phyloP scores from a whole-genome alignment of 2,329 filamentous ascomycete species.

The Pseudogymnoascus sp. region DNA sequence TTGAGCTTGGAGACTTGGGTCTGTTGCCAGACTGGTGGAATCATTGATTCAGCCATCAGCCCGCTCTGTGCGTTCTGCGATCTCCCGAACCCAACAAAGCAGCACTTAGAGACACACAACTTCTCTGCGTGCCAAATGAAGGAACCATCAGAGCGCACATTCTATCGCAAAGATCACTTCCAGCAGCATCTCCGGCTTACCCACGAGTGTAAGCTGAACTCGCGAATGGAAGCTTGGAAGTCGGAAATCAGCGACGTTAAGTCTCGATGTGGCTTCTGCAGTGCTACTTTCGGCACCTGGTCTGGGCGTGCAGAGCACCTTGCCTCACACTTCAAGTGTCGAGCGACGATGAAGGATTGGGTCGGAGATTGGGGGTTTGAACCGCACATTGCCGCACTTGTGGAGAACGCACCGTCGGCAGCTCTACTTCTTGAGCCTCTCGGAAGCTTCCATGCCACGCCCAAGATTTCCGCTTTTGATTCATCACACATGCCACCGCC shows the following conservation, averaged over 20 bases:
- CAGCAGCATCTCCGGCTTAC: conserved; percentile 54
- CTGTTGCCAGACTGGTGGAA: conserved; percentile 50
- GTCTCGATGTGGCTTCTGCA: conserved; percentile 38
- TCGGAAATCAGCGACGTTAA: conserved; percentile 46
- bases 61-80: conserved; percentile 53
- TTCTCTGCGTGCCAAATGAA: conserved; percentile 53
- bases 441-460: neutral
- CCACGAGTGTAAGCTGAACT: conserved; percentile 48
- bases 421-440: neutral
- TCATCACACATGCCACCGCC: conserved; percentile 1
- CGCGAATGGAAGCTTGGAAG: conserved; percentile 52
- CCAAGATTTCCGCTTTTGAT: neutral
- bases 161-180: conserved; percentile 56
- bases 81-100: conserved; percentile 42
- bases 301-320: conserved; percentile 36
- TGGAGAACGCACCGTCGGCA: conserved; percentile 15
- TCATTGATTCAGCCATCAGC: conserved; percentile 41
- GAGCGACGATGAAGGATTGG: conserved; percentile 33
- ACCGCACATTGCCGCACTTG: conserved; percentile 26
- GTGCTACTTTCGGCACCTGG: conserved; percentile 34
- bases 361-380: conserved; percentile 36
- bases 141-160: conserved; percentile 46
- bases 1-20: conserved; percentile 51
- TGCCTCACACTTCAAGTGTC: conserved; percentile 34
- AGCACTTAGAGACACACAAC: conserved; percentile 53